A percentile compares a stretch with the other conserved stretches of the same genome.
These are phyloP conservation scores for Boletus edulis DNA, from an alignment of 768 basidiomycete species.

Conservation along the genomic window DNA sequence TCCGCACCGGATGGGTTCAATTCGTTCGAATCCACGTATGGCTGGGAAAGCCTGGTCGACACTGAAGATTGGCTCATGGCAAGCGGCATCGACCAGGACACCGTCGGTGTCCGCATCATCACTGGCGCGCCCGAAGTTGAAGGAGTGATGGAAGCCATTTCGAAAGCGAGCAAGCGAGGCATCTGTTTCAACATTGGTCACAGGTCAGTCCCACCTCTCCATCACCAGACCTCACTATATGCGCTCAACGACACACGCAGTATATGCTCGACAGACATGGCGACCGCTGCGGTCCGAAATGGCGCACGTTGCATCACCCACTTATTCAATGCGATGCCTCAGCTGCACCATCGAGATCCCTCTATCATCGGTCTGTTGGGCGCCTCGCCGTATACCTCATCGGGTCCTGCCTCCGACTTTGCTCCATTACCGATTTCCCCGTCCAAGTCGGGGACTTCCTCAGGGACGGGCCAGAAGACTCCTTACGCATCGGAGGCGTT, in stretches of 20 bases:
- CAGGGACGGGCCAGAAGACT: constrained; percentile 13
- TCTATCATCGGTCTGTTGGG: constrained; percentile 88
- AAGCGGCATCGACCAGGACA: constrained; percentile 23
- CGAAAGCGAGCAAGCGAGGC: constrained; percentile 58
- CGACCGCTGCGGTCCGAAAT: constrained; percentile 63
- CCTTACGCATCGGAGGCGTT: constrained; percentile 57
- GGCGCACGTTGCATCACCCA: constrained; percentile 90
- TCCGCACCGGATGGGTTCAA: constrained; percentile 60
- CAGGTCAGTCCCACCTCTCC: constrained; percentile 46
- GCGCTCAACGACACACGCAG: constrained; percentile 34
- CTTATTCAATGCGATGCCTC: constrained; percentile 92
- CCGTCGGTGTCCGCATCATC: constrained; percentile 68
- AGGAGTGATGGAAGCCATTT: constrained; percentile 73
- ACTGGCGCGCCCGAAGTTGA: constrained; percentile 86
- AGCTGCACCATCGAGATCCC: constrained; percentile 86
- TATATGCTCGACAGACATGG: constrained; percentile 70
- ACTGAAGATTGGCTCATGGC: constrained; percentile 67
- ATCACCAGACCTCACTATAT: background rate
- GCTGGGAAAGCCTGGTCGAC: constrained; percentile 58
- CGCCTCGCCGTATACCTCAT: constrained; percentile 61
- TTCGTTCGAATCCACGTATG: constrained; percentile 75
- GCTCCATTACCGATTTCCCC: constrained; percentile 21
- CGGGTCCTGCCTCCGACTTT: constrained; percentile 35
- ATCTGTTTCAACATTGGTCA: constrained; percentile 87
- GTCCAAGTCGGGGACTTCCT: constrained; percentile 7